Evolutionary conservation across 2,329 filamentous ascomycete species (phyloP), one percentile per base, ranked within the genome.

Genomic region (Aphanoascus verrucosus): DNA sequence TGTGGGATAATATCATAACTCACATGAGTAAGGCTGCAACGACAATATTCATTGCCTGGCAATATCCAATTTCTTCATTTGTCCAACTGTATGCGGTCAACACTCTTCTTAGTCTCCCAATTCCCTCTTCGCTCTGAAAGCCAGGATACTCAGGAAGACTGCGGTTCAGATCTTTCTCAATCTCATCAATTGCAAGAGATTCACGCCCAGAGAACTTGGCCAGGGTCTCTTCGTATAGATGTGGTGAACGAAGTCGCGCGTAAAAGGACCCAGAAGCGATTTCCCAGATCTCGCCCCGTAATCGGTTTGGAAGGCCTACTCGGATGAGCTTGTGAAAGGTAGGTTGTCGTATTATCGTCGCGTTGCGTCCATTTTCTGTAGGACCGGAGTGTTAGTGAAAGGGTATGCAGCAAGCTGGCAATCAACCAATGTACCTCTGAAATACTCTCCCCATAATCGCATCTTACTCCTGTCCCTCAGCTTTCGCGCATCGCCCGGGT

Each of bases 41-140:
- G 34, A 98, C 93, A 61, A 98, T 98, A 69, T 98, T 98, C 93
- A 98, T 98, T 57, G 93, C 93, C 71, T 98, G 93, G 69, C 93
- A 98, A 70, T 98, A 98, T 60, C 93, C 93, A 53, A 98, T 90
- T 60, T 96, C 89, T 51, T 87, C 80, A 63, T 98, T 93, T 47
- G 85, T 87, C 93, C 93, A 98, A 71, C 90, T 96, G 73, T 98
- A 98, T 3, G 93, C 93, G 1, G 91, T 97, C 53, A 98, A 77
- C 37, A 98, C 93, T 55, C 91, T 81, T 56, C 93, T 83, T 57
- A 98, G 75, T 17, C 93, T 81, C 43, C 84, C 88, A 59, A 98
- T 98, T 14, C 93, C 93, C 64, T 96, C 90, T 67, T 95, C 86
- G 64, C 85, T 94, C 71, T 98, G 93, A 65, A 96, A 98, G 0